These are phyloP conservation scores for Penicillium decumbens DNA, from an alignment of 2,329 filamentous ascomycete species.

Conservation along the genomic window DNA sequence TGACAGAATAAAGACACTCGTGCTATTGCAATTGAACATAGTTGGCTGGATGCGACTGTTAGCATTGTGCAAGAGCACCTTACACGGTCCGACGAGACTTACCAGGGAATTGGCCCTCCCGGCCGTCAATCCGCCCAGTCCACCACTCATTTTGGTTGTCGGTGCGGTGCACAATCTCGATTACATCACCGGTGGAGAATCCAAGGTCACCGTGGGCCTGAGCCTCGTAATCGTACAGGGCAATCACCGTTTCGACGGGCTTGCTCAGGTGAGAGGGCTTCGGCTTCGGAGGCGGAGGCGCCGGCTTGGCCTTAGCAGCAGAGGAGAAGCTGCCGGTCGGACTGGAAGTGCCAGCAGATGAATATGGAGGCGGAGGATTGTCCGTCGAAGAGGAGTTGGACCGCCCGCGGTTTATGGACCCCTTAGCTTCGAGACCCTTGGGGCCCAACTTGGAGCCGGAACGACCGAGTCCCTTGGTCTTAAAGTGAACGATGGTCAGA, in stretches of 20 bases:
- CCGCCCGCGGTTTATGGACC: conserved; percentile 28
- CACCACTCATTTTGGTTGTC: conserved; percentile 96
- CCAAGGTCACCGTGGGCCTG: conserved; percentile 92
- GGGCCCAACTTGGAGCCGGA: conserved; percentile 30
- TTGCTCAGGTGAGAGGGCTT: conserved; percentile 71
- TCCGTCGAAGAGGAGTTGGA: conserved; percentile 48
- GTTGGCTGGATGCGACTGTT: conserved; percentile 29
- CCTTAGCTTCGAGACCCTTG: conserved; percentile 38
- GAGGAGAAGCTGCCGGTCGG: conserved; percentile 46
- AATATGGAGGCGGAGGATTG: conserved; percentile 68
- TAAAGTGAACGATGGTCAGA: conserved; percentile 83
- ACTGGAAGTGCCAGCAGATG: conserved; percentile 38
- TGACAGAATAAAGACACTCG: neutral
- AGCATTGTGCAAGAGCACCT: conserved; percentile 1
- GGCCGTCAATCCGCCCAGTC: conserved; percentile 73
- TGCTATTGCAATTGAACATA: conserved; percentile 36
- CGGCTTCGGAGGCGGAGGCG: conserved; percentile 69
- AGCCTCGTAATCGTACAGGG: conserved; percentile 92
- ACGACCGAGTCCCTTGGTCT: conserved; percentile 66
- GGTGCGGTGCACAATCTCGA: conserved; percentile 81
- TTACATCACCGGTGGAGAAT: conserved; percentile 80
- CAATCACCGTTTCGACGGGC: conserved; percentile 75
- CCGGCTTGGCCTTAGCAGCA: conserved; percentile 63
- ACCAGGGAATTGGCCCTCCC: conserved; percentile 93
- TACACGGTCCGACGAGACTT: conserved; percentile 30